Evolutionary conservation across 2,329 filamentous ascomycete genomes (phyloP).

Genomic region (Sporothrix sp.): DNA sequence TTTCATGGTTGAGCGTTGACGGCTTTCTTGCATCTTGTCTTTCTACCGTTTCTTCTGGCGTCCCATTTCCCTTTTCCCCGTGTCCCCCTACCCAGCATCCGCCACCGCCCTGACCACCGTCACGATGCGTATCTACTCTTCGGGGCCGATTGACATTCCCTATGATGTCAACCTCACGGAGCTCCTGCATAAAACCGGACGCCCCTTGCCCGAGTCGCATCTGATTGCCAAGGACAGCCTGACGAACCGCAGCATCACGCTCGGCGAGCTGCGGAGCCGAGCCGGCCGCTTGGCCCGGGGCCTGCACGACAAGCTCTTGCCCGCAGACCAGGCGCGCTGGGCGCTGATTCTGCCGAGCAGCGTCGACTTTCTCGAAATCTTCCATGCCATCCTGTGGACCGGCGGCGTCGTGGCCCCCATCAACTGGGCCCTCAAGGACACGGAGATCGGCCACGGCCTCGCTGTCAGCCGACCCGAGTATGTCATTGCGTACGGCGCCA

Average conservation of each 20-base stretch:
- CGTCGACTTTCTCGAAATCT: constrained; percentile 34
- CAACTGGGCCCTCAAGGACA: constrained; percentile 30
- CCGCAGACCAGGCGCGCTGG: constrained; percentile 30
- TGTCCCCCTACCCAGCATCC: background rate
- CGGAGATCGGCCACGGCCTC: constrained; percentile 34
- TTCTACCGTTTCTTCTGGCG: background rate
- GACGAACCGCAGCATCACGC: constrained; percentile 35
- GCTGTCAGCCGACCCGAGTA: constrained; percentile 33
- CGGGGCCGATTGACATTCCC: constrained; percentile 27
- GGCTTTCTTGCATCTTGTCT: background rate
- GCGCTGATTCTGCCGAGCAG: constrained; percentile 36
- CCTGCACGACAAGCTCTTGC: constrained; percentile 24
- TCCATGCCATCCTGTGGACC: constrained; percentile 33
- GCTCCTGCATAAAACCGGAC: constrained; percentile 31
- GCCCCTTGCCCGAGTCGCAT: constrained; percentile 30
- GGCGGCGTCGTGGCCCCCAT: constrained; percentile 31
- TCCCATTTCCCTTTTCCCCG: background rate
- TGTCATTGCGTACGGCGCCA: constrained; percentile 30
- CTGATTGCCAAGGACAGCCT: constrained; percentile 34
- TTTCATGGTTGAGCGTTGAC: background rate
- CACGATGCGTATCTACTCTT: constrained; percentile 28
- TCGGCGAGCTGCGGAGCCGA: constrained; percentile 32
- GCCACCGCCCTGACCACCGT: background rate
- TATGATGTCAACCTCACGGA: constrained; percentile 34
- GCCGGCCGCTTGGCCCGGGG: constrained; percentile 34